Base-by-base conservation (phyloP, 768 basidiomycete genomes). In the Tricholoma hemisulphureum region DNA sequence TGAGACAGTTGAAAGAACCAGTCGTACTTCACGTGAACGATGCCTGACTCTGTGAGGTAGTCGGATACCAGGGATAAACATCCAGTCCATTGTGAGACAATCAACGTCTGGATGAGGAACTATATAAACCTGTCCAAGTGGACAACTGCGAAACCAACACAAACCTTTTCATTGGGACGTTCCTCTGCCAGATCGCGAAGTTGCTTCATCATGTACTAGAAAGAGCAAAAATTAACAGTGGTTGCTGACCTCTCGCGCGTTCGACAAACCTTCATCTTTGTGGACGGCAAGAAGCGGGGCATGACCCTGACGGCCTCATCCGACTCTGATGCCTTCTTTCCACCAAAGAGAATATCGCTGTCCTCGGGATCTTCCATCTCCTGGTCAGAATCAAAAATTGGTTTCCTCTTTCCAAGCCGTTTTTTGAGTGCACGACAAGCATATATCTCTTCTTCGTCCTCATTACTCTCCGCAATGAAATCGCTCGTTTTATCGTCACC, bases 71-170 rank as follows among this genome's bases (percentile, higher is more conserved):
- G 75, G 9, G 80, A 76, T 34, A 93, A 76, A 56, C 83, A 87
- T 6, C 75, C 69, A 0, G 86, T 87, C 84, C 89, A 91, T 67
- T 88, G 86, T 0, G 87, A 89, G 56, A 90, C 77, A 57, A 91
- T 71, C 51, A 93, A 67, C 46, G 80, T 78, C 83, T 88, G 56
- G 20, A 46, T 34, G 11, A 46, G 8, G 24, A 5, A 64, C 37
- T 55, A 55, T 21, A 60, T 64, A 28, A 50, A 55, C 29, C 26
- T 48, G 24, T 11, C 16, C 46, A 10, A 29, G 29, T 29, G 7
- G n/a, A 20, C 46, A 28, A 29, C 9, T 13, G n/a, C 11, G 29
- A 59, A 13, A 41, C 32, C 34, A 41, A 21, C 34, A 55, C 69
- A 18, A 20, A 83, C 86, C 80, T 88, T 90, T 64, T 88, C 86